phyloP scores from a whole-genome alignment of 768 basidiomycete species.

The Termitomyces sp. region DNA sequence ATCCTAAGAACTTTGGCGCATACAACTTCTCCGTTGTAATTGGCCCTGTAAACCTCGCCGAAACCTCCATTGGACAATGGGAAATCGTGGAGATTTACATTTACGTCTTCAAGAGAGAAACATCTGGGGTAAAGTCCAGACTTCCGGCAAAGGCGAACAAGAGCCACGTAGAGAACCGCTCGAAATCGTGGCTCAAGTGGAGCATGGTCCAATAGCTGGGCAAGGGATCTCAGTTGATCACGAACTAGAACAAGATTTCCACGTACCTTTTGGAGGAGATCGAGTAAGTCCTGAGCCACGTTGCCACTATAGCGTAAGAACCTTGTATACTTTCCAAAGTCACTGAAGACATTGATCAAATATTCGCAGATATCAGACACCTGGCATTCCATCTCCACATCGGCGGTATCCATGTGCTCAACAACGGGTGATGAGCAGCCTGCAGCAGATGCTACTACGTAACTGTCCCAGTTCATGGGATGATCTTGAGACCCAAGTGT shows the following conservation, averaged over 20 bases:
- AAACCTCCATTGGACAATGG: conserved; percentile 23
- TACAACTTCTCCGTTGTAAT: conserved; percentile 16
- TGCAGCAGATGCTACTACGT: conserved; percentile 6
- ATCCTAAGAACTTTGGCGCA: conserved; percentile 26
- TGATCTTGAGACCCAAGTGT: not conserved
- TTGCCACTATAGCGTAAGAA: conserved; percentile 17
- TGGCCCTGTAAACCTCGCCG: conserved; percentile 26
- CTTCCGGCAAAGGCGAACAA: conserved; percentile 22
- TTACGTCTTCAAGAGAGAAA: conserved; percentile 18
- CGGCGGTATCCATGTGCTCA: not conserved
- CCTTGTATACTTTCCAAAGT: conserved; percentile 16
- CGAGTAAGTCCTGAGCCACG: conserved; percentile 19
- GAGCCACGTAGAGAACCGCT: conserved; percentile 16
- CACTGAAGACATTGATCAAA: conserved; percentile 16
- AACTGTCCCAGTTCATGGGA: conserved; percentile 9
- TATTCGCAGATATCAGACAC: conserved; percentile 12
- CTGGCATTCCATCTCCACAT: not conserved
- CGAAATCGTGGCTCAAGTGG: conserved; percentile 12
- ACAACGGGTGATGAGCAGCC: not conserved
- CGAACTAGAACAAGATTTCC: not conserved
- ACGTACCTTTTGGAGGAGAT: conserved; percentile 26
- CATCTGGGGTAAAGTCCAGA: conserved; percentile 27
- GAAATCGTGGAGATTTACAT: not conserved
- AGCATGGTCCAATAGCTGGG: conserved; percentile 18
- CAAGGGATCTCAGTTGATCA: not conserved